Evolutionary conservation across 805 yeast species (phyloP).

Genomic region (Barnettozyma sucrosica): DNA sequence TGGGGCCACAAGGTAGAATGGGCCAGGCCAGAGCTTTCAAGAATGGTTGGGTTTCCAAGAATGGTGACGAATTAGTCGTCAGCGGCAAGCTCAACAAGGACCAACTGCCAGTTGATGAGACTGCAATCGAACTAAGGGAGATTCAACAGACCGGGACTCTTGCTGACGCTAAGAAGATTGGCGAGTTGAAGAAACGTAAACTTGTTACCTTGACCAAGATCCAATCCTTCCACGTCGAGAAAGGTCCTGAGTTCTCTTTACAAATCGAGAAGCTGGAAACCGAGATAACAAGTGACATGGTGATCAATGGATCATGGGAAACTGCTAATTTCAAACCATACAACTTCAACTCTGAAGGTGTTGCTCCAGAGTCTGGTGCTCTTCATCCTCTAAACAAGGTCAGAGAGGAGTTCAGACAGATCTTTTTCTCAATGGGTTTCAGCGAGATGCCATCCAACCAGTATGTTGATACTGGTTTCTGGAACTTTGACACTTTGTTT

Average conservation of each 20-base stretch:
- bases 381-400: conserved; percentile 95
- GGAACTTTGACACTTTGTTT: conserved; percentile 95
- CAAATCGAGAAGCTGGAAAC: conserved; percentile 81
- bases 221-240: conserved; percentile 67
- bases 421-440: conserved; percentile 97
- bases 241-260: conserved; percentile 81
- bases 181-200: conserved; percentile 93
- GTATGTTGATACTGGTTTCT: conserved; percentile 96
- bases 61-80: conserved; percentile 71
- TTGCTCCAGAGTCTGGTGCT: conserved; percentile 81
- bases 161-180: conserved; percentile 56
- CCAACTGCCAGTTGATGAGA: conserved; percentile 55
- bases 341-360: conserved; percentile 94
- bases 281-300: conserved; percentile 92
- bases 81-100: conserved; percentile 42
- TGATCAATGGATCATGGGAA: conserved; percentile 76
- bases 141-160: conserved; percentile 53
- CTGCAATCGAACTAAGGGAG: conserved; percentile 55
- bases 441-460: conserved; percentile 98
- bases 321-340: conserved; percentile 84
- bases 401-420: conserved; percentile 95
- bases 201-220: conserved; percentile 64
- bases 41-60: conserved; percentile 92
- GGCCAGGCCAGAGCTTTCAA: conserved; percentile 98
- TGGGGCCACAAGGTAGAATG: conserved; percentile 80